Conservation (phyloP, 2,329 filamentous ascomycete species). For the Scolecobasidium constrictum region DNA sequence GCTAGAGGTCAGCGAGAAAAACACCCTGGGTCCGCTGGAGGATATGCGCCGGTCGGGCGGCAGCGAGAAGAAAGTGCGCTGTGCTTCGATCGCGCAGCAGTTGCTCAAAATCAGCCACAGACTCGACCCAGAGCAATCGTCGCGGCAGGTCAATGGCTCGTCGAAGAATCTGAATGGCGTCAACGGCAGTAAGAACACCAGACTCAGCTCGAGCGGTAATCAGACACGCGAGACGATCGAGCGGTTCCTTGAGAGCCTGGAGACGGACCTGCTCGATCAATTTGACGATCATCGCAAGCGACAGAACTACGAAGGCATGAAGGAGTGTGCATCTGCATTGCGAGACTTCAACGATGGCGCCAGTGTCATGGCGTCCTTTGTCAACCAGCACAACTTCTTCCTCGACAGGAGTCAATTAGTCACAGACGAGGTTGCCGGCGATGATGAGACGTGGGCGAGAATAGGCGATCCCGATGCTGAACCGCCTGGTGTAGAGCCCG, state of each 20-base stretch:
- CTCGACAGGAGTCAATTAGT: slow-evolving; percentile 91
- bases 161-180: slow-evolving; percentile 32
- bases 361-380: slow-evolving; percentile 90
- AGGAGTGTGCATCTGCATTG: slow-evolving; percentile 87
- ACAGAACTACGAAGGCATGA: slow-evolving; percentile 96
- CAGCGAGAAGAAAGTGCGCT: slow-evolving; percentile 86
- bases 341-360: slow-evolving; percentile 93
- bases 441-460: slow-evolving; percentile 71
- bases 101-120: slow-evolving; percentile 88
- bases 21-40: slow-evolving; percentile 76
- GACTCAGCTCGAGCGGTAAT: slow-evolving; percentile 24
- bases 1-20: slow-evolving; percentile 86
- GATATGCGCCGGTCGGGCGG: slow-evolving; percentile 77
- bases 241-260: slow-evolving; percentile 89
- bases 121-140: slow-evolving; percentile 52
- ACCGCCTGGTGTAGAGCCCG: slow-evolving; percentile 82
- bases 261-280: slow-evolving; percentile 89
- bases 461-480: slow-evolving; percentile 91
- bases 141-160: slow-evolving; percentile 6
- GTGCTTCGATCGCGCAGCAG: slow-evolving; percentile 87
- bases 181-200: slow-evolving; percentile 16
- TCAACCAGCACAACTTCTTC: slow-evolving; percentile 99
- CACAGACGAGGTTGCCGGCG: slow-evolving; percentile 68
- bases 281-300: slow-evolving; percentile 95
- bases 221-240: slow-evolving; percentile 85